phyloP scores from a whole-genome alignment of 202 grass and related monocot genomes.

The Schoenoplectus tabernaemontani region DNA sequence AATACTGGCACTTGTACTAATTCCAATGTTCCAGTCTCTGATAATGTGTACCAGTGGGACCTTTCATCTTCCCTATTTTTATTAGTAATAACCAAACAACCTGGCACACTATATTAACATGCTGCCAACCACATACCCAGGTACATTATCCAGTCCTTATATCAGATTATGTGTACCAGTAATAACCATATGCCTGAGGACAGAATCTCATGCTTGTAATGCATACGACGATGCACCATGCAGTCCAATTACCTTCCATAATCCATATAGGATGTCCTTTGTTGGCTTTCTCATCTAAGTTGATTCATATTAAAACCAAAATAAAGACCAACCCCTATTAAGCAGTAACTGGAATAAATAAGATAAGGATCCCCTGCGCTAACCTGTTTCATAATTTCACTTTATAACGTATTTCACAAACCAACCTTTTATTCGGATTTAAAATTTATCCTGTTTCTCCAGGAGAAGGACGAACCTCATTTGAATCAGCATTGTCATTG shows the following conservation, averaged over 20 bases:
- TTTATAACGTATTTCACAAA: background rate
- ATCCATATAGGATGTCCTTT: background rate
- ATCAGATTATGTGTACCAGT: background rate
- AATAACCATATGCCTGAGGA: background rate
- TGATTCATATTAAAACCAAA: background rate
- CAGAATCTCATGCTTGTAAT: background rate
- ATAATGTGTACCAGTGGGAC: background rate
- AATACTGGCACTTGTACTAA: background rate
- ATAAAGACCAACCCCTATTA: background rate
- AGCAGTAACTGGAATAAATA: background rate
- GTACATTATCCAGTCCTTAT: background rate
- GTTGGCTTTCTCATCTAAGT: background rate
- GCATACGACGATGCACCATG: background rate
- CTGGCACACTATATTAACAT: too few species aligned
- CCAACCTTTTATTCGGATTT: background rate
- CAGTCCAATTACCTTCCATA: background rate
- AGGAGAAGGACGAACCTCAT: conserved; percentile 26
- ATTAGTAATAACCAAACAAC: background rate
- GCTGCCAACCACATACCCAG: background rate
- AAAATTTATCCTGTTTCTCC: background rate
- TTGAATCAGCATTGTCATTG: conserved; percentile 29
- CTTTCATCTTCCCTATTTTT: background rate
- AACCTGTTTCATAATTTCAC: background rate
- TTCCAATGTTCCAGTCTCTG: background rate
- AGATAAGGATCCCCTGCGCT: background rate